Conservation (phyloP, 1,284 basidiomycete genomes). For the Afroboletus lepidellus region DNA sequence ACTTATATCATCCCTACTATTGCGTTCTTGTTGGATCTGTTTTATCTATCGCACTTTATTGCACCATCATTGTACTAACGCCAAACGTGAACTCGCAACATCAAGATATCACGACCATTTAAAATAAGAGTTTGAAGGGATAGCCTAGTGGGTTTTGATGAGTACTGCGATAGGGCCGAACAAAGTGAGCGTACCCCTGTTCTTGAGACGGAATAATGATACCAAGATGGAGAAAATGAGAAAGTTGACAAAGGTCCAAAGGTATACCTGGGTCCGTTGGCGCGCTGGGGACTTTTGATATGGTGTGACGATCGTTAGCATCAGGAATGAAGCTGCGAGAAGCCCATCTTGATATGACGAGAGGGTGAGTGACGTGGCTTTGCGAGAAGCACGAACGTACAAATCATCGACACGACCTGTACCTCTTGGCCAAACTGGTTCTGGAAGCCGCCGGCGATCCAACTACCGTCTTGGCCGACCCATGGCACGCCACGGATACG, state of each 20-base stretch:
- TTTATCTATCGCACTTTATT: conserved; percentile 29
- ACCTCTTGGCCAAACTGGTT: conserved; percentile 94
- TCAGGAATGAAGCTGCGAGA: conserved; percentile 78
- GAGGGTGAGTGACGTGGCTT: conserved; percentile 6
- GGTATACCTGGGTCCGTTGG: conserved; percentile 85
- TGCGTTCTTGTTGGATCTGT: conserved; percentile 25
- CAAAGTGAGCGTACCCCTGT: conserved; percentile 57
- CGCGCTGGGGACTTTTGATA: conserved; percentile 70
- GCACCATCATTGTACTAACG: conserved; percentile 3
- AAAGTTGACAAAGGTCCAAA: conserved; percentile 84
- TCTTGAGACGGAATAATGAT: conserved; percentile 90
- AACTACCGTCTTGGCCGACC: conserved; percentile 61
- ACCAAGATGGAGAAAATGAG: conserved; percentile 87
- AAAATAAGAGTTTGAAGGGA: conserved; percentile 75
- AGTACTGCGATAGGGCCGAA: background rate
- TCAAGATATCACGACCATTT: too few species aligned
- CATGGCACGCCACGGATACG: conserved; percentile 86
- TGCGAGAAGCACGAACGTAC: conserved; percentile 47
- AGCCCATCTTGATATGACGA: conserved; percentile 65
- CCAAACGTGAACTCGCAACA: too few species aligned
- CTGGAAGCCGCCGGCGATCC: conserved; percentile 87
- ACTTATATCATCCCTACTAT: conserved; percentile 18
- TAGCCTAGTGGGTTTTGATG: conserved; percentile 49
- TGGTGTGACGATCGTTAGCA: conserved; percentile 82
- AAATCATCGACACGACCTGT: conserved; percentile 83